A percentile compares a stretch with the other conserved stretches of the same genome.
phyloP scores from a whole-genome alignment of 331 rosid genomes.

The Cydonia oblonga region DNA sequence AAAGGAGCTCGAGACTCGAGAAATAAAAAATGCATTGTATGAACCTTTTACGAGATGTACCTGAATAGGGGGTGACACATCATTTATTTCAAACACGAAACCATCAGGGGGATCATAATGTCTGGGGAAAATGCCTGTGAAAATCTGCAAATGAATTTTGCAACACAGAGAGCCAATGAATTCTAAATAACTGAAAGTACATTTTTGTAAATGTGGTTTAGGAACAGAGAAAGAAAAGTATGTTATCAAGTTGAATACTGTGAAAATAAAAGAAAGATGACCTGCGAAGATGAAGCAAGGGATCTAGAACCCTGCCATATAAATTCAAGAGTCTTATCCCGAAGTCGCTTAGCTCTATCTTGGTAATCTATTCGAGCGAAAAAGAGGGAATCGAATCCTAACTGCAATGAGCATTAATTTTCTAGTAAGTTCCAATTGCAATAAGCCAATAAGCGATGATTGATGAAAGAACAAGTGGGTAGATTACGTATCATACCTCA shows the following conservation, averaged over 20 bases:
- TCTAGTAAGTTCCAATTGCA: neutral
- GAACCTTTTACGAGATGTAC: conserved; percentile 12
- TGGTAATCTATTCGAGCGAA: conserved; percentile 92
- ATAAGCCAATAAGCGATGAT: neutral
- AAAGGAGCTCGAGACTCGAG: neutral
- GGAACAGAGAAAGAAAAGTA: neutral
- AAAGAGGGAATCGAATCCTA: conserved; percentile 81
- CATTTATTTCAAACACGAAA: conserved; percentile 75
- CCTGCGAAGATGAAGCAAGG: conserved; percentile 75
- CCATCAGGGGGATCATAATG: conserved; percentile 97
- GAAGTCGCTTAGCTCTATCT: conserved; percentile 64
- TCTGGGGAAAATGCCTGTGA: conserved; percentile 81
- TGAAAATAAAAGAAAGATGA: conserved; percentile 8
- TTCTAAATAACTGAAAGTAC: neutral
- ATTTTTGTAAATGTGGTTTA: neutral
- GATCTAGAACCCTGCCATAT: conserved; percentile 80
- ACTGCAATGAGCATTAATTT: conserved; percentile 28
- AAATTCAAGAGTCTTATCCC: conserved; percentile 71
- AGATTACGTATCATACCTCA: conserved; percentile 30
- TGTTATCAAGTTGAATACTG: neutral
- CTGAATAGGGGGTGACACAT: conserved; percentile 78
- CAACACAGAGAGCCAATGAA: conserved; percentile 4
- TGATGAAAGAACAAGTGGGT: neutral
- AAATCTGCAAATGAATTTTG: conserved; percentile 43
- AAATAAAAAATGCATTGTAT: neutral